Evolutionary conservation across 2,329 filamentous ascomycete genomes (phyloP), one percentile per base, ranked within the genome.

Genomic region (Diaporthe helianthi): DNA sequence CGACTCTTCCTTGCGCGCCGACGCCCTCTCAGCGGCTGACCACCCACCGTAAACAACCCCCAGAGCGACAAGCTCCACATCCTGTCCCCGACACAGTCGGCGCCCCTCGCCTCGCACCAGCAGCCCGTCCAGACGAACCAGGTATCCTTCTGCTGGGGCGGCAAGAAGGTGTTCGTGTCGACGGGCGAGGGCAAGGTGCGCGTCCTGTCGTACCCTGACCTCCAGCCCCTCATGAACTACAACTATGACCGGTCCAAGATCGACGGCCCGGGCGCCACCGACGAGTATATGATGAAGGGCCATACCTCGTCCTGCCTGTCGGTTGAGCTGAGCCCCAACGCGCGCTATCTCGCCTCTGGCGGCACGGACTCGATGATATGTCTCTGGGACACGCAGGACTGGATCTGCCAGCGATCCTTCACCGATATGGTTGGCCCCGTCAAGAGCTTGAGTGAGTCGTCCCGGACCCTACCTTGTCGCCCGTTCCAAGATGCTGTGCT

Each of bases 341-440:
- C 89, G 49, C 85, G 89, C 51, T 92, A 90, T 76, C 83, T 95
- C 53, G 92, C 92, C 0, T 92, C 91, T 0, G 92, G 92, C 36
- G 92, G 91, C 12, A 89, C 89, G 12, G 92, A 95, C 75, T 91
- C 90, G 1, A 86, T 93, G 63, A 91, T 94, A 73, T 85, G 90
- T 6, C 82, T 95, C 3, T 95, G 92, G 90, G 92, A 94, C 75
- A 94, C 92, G 4, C 85, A 85, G 49, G 89, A 92, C 73, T 94
- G 92, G 91, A 88, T 92, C 68, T 94, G 92, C 76, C 86, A 90
- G 75, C 86, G 90, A 71, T 93, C 91, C 1, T 83, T 94, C 51
- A 89, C 89, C 44, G 85, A 87, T 74, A 91, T 93, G 82, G 84
- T 86, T 12, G 90, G 90, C 1, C 88, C 91, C 3, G 89, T 94